Conservation (phyloP, 2,329 filamentous ascomycete species). For the Diaporthe nobilis region DNA sequence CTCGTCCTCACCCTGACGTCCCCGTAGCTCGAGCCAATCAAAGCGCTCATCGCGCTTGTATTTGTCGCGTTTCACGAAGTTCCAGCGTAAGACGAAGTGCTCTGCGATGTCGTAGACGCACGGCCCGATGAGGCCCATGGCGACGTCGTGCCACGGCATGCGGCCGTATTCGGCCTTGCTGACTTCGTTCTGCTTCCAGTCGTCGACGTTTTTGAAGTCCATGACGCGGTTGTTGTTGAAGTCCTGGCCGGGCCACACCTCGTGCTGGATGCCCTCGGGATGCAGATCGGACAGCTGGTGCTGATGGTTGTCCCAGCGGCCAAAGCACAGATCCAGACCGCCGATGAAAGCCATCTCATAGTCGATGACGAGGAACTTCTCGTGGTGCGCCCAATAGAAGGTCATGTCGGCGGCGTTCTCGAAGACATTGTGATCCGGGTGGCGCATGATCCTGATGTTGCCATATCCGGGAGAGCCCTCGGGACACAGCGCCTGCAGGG, state of each 20-base stretch:
- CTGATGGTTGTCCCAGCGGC: slow-evolving; percentile 90
- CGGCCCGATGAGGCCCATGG: slow-evolving; percentile 91
- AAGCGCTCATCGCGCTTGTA: slow-evolving; percentile 90
- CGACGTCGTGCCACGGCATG: slow-evolving; percentile 98
- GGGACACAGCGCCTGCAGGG: slow-evolving; percentile 83
- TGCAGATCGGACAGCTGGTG: slow-evolving; percentile 91
- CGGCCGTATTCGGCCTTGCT: slow-evolving; percentile 92
- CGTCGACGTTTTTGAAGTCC: slow-evolving; percentile 91
- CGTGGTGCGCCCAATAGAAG: slow-evolving; percentile 98
- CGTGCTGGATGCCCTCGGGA: slow-evolving; percentile 83
- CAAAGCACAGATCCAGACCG: slow-evolving; percentile 94
- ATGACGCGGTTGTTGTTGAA: slow-evolving; percentile 98
- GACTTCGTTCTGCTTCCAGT: slow-evolving; percentile 95
- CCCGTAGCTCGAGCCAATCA: slow-evolving; percentile 87
- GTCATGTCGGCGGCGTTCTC: slow-evolving; percentile 97
- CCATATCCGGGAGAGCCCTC: slow-evolving; percentile 85
- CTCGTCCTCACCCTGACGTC: slow-evolving; percentile 82
- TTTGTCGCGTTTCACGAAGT: slow-evolving; percentile 97
- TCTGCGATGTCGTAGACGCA: slow-evolving; percentile 95
- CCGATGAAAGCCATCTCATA: slow-evolving; percentile 93
- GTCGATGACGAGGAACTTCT: slow-evolving; percentile 97
- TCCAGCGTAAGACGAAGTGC: slow-evolving; percentile 95
- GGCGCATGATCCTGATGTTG: slow-evolving; percentile 90
- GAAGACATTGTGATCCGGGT: slow-evolving; percentile 95
- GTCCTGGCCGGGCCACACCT: slow-evolving; percentile 95